Evolutionary conservation across 345 rosid species (phyloP).

Genomic region (Barbarea vulgaris): DNA sequence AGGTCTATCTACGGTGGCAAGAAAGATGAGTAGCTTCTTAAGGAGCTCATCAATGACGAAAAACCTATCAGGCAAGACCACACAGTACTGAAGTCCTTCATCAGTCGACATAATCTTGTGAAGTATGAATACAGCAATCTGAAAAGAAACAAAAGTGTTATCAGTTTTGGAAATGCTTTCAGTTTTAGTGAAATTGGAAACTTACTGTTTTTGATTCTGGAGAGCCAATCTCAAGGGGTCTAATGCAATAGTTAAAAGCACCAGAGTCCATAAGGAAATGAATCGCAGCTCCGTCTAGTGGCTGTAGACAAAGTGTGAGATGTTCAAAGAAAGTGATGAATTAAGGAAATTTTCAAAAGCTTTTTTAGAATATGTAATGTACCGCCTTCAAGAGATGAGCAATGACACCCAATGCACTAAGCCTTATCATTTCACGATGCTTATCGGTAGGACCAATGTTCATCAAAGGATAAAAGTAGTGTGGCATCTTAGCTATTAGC

Average conservation of each 20-base stretch:
- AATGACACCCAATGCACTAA: constrained; percentile 61
- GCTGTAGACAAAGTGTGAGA: constrained; percentile 38
- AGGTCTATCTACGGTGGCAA: constrained; percentile 20
- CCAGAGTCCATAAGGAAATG: constrained; percentile 41
- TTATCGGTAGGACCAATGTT: constrained; percentile 21
- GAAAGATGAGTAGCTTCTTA: constrained; percentile 32
- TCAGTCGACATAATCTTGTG: constrained; percentile 40
- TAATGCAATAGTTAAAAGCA: constrained; percentile 41
- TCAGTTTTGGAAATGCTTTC: background rate
- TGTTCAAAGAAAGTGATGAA: background rate
- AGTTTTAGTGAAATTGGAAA: background rate
- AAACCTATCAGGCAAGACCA: constrained; percentile 44
- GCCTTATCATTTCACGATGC: constrained; percentile 51
- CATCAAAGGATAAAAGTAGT: constrained; percentile 53
- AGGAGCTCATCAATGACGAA: constrained; percentile 35
- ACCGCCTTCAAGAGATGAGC: constrained; percentile 55
- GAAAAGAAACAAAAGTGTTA: constrained; percentile 15
- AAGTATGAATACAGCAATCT: constrained; percentile 55
- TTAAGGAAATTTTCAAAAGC: background rate
- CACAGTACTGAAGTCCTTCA: constrained; percentile 51
- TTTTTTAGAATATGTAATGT: background rate
- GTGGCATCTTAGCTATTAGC: constrained; percentile 55
- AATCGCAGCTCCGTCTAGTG: constrained; percentile 35
- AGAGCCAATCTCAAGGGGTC: constrained; percentile 48
- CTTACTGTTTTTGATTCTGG: constrained; percentile 49